Evolutionary conservation across 257 asterid genomes (phyloP).

Genomic region (Gynochthodes officinalis): DNA sequence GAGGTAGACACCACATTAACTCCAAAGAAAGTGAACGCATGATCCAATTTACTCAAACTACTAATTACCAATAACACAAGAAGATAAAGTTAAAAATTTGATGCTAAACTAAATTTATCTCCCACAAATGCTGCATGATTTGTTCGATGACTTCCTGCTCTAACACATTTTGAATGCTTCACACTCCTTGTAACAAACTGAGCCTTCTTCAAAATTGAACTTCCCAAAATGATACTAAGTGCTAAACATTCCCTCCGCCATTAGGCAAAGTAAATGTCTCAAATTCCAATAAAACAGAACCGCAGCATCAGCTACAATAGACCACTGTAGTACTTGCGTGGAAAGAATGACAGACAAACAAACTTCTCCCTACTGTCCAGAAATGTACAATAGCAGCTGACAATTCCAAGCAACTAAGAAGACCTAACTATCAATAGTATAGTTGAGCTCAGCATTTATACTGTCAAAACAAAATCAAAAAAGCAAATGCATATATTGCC

Average conservation of each 20-base stretch:
- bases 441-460: not conserved
- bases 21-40: not conserved
- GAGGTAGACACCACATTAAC: not conserved
- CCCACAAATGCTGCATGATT: not conserved
- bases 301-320: not conserved
- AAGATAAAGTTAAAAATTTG: not conserved
- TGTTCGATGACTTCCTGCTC: not conserved
- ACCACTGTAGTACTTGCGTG: not conserved
- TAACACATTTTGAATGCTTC: not conserved
- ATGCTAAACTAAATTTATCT: not conserved
- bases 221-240: not conserved
- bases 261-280: not conserved
- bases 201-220: not conserved
- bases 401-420: not conserved
- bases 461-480: not conserved
- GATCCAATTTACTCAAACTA: not conserved
- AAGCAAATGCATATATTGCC: too few relatives aligned
- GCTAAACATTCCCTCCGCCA: not conserved
- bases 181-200: not conserved
- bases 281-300: not conserved
- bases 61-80: not conserved
- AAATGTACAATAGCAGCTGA: not conserved
- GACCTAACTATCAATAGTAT: not conserved
- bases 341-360: not conserved
- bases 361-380: not conserved